Evolutionary conservation across 1,284 basidiomycete genomes (phyloP).

Genomic region (Irpex lacteus): DNA sequence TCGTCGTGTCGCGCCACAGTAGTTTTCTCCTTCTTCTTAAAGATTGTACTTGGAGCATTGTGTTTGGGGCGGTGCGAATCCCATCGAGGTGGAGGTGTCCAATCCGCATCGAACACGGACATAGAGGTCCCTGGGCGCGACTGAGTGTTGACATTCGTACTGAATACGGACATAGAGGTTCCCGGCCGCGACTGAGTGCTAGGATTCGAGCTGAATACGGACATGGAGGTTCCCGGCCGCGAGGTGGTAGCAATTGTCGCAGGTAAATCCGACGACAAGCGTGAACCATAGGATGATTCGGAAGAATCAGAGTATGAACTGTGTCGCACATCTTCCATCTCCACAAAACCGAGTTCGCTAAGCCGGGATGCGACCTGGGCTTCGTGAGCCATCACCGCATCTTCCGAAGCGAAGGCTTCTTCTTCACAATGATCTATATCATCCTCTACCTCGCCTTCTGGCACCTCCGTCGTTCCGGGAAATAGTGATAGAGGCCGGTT

Average conservation of each 20-base stretch:
- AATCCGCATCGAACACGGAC: background rate
- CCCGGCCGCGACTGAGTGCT: too few species aligned
- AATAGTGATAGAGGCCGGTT: background rate
- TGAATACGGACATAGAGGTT: background rate
- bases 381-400: background rate
- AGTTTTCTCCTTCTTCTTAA: background rate
- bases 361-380: constrained; percentile 11
- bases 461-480: background rate
- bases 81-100: background rate
- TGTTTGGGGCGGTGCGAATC: background rate
- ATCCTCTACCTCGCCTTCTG: background rate
- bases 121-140: background rate
- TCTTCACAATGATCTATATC: background rate
- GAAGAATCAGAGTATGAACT: background rate
- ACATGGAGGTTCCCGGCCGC: too few species aligned
- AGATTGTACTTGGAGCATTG: background rate
- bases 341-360: constrained; percentile 14
- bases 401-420: background rate
- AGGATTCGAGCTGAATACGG: too few species aligned
- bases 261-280: background rate
- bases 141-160: too few species aligned
- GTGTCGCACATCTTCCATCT: constrained; percentile 2
- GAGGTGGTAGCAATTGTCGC: too few species aligned
- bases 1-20: background rate
- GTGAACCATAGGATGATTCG: background rate